A percentile compares a stretch with the other conserved stretches of the same genome.
phyloP scores from a whole-genome alignment of 2,329 filamentous ascomycete genomes.

The Calonectria hawksworthii region DNA sequence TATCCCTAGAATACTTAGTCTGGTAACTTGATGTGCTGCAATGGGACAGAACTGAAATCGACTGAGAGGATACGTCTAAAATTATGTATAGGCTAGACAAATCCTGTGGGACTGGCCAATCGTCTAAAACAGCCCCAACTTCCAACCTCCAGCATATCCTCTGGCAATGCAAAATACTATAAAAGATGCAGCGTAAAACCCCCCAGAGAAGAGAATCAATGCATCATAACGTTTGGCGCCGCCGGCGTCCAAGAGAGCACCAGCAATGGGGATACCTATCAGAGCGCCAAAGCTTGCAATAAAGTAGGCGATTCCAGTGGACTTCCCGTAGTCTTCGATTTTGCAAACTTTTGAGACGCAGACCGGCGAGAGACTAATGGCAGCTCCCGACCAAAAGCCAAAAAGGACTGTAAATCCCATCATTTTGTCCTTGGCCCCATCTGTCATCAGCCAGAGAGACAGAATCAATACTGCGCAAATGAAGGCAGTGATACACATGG shows the following conservation, averaged over 20 bases:
- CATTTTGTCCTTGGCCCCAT: constrained; percentile 61
- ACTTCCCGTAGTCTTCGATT: constrained; percentile 77
- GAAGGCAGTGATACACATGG: constrained; percentile 24
- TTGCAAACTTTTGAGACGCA: constrained; percentile 79
- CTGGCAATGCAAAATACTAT: constrained; percentile 23
- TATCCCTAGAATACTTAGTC: not conserved
- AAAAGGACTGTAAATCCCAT: constrained; percentile 75
- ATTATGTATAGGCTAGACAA: not conserved
- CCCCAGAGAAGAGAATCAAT: constrained; percentile 25
- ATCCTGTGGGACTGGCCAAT: not conserved
- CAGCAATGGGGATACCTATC: constrained; percentile 71
- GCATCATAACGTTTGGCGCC: not conserved
- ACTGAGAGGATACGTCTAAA: not conserved
- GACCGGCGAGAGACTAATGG: constrained; percentile 79
- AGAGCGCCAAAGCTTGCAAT: constrained; percentile 73
- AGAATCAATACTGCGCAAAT: constrained; percentile 13
- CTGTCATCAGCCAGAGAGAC: constrained; percentile 32
- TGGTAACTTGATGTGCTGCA: not conserved
- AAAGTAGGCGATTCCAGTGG: constrained; percentile 79
- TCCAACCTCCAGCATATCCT: constrained; percentile 26
- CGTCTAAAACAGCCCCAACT: not conserved
- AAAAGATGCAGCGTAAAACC: constrained; percentile 24
- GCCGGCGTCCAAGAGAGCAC: constrained; percentile 46
- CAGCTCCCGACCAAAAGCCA: constrained; percentile 78
- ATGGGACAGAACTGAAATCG: not conserved